Evolutionary conservation across 345 rosid genomes (phyloP).

Genomic region (Psidium friedrichsthalianum): DNA sequence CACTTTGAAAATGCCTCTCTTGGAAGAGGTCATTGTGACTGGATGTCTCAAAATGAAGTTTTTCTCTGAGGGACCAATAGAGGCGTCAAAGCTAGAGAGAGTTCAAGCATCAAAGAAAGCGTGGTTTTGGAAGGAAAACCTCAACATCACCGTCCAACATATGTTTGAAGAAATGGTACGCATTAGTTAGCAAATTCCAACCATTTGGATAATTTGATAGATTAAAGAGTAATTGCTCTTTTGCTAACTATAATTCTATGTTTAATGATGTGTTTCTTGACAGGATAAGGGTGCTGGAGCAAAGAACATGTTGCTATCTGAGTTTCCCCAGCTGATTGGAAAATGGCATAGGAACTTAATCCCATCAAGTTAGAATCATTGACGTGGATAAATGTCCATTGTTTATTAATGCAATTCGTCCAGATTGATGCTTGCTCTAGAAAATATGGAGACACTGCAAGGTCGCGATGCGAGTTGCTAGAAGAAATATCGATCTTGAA

Average conservation of each 20-base stretch:
- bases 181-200: background rate
- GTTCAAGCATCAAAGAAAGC: background rate
- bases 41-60: background rate
- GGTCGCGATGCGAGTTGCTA: rapidly evolving
- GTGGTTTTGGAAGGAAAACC: background rate
- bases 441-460: background rate
- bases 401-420: background rate
- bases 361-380: background rate
- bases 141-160: background rate
- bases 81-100: background rate
- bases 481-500: background rate
- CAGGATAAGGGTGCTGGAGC: background rate
- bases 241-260: background rate
- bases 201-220: background rate
- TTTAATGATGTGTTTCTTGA: background rate
- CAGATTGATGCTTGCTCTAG: background rate
- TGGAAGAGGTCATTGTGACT: background rate
- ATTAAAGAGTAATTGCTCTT: background rate
- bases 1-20: background rate
- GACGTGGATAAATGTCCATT: background rate
- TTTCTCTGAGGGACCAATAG: background rate
- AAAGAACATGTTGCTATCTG: background rate
- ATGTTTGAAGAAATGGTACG: background rate
- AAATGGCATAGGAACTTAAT: background rate
- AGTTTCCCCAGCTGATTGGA: background rate